Percentiles rank a stretch among this genome's conserved stretches.
Conservation (phyloP, 1,139 yeast genomes). For the Pneumocystis oryctolagi region DNA sequence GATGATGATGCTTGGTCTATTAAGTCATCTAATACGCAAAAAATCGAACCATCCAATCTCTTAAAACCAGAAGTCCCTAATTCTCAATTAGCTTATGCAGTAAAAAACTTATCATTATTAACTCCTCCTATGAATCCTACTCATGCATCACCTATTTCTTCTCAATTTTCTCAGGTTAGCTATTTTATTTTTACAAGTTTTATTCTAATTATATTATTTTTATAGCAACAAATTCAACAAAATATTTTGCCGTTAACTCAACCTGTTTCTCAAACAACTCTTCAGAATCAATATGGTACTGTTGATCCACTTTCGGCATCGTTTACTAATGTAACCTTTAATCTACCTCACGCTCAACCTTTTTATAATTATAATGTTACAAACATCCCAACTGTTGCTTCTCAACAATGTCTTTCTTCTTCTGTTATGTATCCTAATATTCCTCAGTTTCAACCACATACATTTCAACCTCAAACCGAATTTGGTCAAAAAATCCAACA, state of each 20-base stretch:
- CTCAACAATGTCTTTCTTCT: neutral
- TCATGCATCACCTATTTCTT: neutral
- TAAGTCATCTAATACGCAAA: slow-evolving; percentile 2
- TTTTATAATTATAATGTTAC: neutral
- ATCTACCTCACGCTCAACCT: neutral
- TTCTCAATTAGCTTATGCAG: neutral
- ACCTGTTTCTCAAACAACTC: neutral
- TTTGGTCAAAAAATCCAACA: neutral
- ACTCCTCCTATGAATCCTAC: slow-evolving; percentile 1
- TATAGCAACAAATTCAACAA: neutral
- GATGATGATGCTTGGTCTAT: slow-evolving; percentile 69
- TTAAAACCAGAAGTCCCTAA: neutral
- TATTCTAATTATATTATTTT: neutral
- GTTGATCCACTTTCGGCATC: neutral
- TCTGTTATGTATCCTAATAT: neutral
- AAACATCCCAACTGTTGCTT: neutral
- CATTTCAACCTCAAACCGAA: neutral
- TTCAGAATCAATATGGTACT: neutral
- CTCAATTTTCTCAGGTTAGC: neutral
- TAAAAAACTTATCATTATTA: neutral
- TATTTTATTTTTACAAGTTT: neutral
- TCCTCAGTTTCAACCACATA: neutral
- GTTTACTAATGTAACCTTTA: neutral
- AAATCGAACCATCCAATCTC: neutral
- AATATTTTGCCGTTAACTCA: neutral